Base-by-base conservation (phyloP, 139 green algal genomes). In the Volvox reticuliferus region DNA sequence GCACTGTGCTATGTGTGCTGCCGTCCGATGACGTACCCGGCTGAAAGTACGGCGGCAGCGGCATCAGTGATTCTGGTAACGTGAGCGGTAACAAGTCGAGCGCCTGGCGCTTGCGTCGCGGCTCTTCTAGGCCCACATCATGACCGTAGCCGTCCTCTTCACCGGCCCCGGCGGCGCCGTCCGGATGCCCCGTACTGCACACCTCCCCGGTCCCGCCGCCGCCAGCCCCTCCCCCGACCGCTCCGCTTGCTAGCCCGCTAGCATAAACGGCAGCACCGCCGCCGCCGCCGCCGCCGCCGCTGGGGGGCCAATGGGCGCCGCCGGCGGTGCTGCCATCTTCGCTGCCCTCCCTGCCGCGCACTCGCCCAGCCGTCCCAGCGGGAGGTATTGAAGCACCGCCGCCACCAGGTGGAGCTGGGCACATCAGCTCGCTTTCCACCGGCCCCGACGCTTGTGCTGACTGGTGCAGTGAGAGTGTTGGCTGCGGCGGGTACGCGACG, bases 71-170 rank as follows among this genome's bases (percentile, higher is more conserved):
- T 36, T n/a, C 71, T 32, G 71, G 14, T 32, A 20, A 18, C 6
- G 71, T 30, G 16, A 86, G 79, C 44, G 79, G 79, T n/a, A 61
- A 26, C 79, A 86, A 12, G 28, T 86, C 79, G 14, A 86, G 28
- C 5, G 79, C 79, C 50, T 86, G 79, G 17, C 79, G 79, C 50
- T 86, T 86, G n/a, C 79, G 79, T n/a, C 79, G 50, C 12, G 50
- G 79, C 24, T 55, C 79, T n/a, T 76, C 81, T 19, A 5, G 55
- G 19, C 9, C 44, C 9, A 63, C 81, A 33, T 32, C 61, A 73
- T 24, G 65, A 12, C 65, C 65, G 21, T 2, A 24, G 50, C 30
- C 61, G n/a, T 33, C 81, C 30, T 61, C 81, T 12, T 61, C n/a
- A 32, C 61, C 81, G 14, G 14, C 81, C 17, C 79, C n/a, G 26